These are phyloP conservation scores for Phytophthora citrophthora DNA, from an alignment of 352 stramenopile species.

Conservation along the genomic window DNA sequence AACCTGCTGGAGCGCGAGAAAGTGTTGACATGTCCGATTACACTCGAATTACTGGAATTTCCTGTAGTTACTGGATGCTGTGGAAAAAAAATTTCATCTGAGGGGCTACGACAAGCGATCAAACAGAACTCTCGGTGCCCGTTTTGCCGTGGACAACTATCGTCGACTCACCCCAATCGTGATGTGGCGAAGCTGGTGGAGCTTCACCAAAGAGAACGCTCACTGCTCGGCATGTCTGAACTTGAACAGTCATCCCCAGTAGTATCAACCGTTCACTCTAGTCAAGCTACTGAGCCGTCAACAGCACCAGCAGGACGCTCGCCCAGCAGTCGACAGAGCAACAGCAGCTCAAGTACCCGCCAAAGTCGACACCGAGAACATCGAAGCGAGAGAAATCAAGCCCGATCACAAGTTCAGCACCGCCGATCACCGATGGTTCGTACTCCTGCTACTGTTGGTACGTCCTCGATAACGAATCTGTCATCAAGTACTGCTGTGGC, in stretches of 20 bases:
- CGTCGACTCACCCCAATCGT: conserved; percentile 6
- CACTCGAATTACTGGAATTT: conserved; percentile 10
- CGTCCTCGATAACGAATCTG: background rate
- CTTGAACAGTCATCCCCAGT: background rate
- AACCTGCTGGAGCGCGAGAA: conserved; percentile 6
- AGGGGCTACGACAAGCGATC: background rate
- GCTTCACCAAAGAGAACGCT: conserved; percentile 23
- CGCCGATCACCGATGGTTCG: conserved; percentile 2
- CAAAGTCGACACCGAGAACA: conserved; percentile 16
- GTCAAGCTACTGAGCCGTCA: background rate
- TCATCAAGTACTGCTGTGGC: background rate
- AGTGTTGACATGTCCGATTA: conserved; percentile 18
- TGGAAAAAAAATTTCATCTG: conserved; percentile 17
- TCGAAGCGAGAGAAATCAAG: conserved; percentile 16
- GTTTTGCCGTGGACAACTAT: conserved; percentile 1
- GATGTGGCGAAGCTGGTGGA: conserved; percentile 20
- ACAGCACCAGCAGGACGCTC: background rate
- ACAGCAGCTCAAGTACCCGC: conserved; percentile 6
- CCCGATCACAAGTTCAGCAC: conserved; percentile 4
- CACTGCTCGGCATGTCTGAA: conserved; percentile 4
- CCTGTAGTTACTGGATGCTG: conserved; percentile 21
- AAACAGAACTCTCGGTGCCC: conserved; percentile 8
- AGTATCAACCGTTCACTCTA: background rate
- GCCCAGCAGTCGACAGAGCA: conserved; percentile 4
- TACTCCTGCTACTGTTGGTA: background rate